Evolutionary conservation across 2,329 filamentous ascomycete species (phyloP).

Genomic region (Cladophialophora psammophila): DNA sequence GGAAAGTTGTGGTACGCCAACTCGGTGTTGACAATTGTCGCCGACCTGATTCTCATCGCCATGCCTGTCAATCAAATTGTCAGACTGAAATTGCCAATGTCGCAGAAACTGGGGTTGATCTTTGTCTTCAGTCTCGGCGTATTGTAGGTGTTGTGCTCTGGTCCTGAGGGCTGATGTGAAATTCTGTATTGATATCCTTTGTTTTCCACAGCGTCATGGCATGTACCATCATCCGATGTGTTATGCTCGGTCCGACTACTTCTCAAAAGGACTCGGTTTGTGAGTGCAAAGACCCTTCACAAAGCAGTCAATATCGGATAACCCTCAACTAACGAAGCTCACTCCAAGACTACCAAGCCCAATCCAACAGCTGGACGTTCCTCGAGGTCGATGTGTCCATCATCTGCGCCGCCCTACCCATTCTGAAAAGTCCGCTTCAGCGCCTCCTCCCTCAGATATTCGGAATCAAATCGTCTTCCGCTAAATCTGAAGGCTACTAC

Average conservation of each 20-base stretch:
- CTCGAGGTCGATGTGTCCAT: constrained; percentile 27
- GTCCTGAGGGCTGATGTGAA: background rate
- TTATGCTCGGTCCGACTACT: constrained; percentile 22
- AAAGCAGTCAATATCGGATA: background rate
- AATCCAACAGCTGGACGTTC: constrained; percentile 28
- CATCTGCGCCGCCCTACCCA: constrained; percentile 47
- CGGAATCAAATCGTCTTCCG: constrained; percentile 35
- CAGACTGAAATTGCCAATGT: constrained; percentile 36
- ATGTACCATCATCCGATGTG: constrained; percentile 26
- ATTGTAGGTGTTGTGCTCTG: constrained; percentile 35
- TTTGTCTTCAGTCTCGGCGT: constrained; percentile 41
- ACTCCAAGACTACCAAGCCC: constrained; percentile 22
- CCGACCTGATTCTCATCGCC: constrained; percentile 38
- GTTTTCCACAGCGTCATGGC: constrained; percentile 23
- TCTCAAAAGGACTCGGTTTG: constrained; percentile 22
- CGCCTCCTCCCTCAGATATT: constrained; percentile 51
- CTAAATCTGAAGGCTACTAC: constrained; percentile 3
- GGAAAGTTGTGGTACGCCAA: constrained; percentile 33
- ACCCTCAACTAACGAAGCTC: background rate
- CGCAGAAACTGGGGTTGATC: constrained; percentile 40
- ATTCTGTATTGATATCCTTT: background rate
- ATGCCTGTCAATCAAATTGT: constrained; percentile 39
- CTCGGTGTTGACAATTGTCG: constrained; percentile 39
- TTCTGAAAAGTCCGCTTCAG: constrained; percentile 52
- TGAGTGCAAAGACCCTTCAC: constrained; percentile 10